Conservation (phyloP, 768 basidiomycete genomes). For the Amanita phalloides region DNA sequence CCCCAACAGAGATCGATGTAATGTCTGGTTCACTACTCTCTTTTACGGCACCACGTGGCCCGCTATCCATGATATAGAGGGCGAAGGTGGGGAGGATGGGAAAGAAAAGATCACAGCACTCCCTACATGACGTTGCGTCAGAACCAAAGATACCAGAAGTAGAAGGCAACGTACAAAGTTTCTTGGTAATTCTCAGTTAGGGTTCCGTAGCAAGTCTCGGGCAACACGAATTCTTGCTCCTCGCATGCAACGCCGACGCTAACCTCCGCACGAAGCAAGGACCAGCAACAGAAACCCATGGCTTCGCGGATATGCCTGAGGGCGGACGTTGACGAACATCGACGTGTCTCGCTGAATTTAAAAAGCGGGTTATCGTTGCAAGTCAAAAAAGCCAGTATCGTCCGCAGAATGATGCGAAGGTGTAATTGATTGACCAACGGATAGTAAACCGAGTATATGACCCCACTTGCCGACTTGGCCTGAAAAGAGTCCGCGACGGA, state of each 20-base stretch:
- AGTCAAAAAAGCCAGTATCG: slow-evolving; percentile 16
- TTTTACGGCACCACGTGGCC: slow-evolving; percentile 1
- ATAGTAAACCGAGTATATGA: slow-evolving; percentile 17
- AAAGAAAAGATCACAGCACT: slow-evolving; percentile 42
- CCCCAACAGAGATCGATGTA: slow-evolving; percentile 32
- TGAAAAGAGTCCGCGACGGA: slow-evolving; percentile 14
- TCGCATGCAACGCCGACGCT: slow-evolving; percentile 44
- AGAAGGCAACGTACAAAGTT: slow-evolving; percentile 22
- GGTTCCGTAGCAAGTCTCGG: slow-evolving; percentile 42
- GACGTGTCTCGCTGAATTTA: background rate
- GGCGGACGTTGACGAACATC: background rate
- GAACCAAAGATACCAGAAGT: too few relatives aligned
- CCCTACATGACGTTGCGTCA: slow-evolving; percentile 15
- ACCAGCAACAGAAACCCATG: background rate
- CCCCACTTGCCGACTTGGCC: slow-evolving; percentile 12
- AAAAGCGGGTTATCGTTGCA: background rate
- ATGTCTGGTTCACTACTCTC: background rate
- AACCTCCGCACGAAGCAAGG: slow-evolving; percentile 30
- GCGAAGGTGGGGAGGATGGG: slow-evolving; percentile 44
- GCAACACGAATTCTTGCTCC: slow-evolving; percentile 44
- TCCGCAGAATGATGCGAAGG: slow-evolving; percentile 20
- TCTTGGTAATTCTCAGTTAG: slow-evolving; percentile 38
- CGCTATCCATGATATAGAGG: slow-evolving; percentile 36
- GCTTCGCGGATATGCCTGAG: background rate
- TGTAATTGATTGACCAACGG: slow-evolving; percentile 19